Conservation (phyloP, 108 stramenopile species). For the Pseudonitzschia multiseries region DNA sequence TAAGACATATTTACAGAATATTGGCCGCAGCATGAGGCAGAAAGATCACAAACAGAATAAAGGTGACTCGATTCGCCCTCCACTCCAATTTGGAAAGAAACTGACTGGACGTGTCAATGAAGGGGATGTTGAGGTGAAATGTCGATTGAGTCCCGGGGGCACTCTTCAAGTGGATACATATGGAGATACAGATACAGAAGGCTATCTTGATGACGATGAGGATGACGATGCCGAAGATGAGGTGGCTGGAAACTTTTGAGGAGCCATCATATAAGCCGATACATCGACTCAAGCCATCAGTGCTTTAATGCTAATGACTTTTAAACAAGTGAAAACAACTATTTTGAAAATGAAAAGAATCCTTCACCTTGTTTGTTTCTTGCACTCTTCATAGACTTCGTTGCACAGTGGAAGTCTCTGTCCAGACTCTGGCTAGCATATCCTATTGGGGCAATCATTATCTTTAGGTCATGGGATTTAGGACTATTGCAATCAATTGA, state of each 20-base stretch:
- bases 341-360: no score
- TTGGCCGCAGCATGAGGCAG: constrained; percentile 35
- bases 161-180: constrained; percentile 28
- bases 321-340: no score
- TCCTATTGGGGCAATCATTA: no score
- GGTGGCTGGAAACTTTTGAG: background rate
- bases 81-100: constrained; percentile 7
- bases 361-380: no score
- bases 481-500: no score
- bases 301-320: no score
- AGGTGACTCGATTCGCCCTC: background rate
- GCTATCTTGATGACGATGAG: constrained; percentile 4
- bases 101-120: constrained; percentile 13
- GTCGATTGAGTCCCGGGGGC: constrained; percentile 46
- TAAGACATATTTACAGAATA: constrained; percentile 46
- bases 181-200: constrained; percentile 14
- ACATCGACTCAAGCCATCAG: no score
- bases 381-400: no score
- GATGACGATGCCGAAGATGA: background rate
- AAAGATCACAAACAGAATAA: constrained; percentile 14
- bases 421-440: no score
- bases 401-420: no score
- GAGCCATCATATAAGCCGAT: no score
- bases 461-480: no score
- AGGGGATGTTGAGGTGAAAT: constrained; percentile 39